Conservation (phyloP, 2,329 filamentous ascomycete genomes). For the Colletotrichum sp. region DNA sequence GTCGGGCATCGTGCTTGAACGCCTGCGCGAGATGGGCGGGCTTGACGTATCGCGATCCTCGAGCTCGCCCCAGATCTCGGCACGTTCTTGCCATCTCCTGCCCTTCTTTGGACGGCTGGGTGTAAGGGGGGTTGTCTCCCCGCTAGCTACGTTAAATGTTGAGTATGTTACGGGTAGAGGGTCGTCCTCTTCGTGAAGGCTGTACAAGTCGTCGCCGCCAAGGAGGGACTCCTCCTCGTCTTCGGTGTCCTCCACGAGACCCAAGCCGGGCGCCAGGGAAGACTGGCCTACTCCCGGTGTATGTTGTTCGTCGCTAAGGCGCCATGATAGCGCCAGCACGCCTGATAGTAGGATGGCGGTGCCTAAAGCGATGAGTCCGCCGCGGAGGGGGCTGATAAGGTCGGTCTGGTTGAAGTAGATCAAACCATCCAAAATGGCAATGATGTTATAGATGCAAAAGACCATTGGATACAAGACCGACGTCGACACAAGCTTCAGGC, state of each 20-base stretch:
- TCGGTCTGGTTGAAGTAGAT: slow-evolving; percentile 96
- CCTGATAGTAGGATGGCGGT: slow-evolving; percentile 86
- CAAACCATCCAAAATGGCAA: slow-evolving; percentile 94
- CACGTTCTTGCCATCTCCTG: slow-evolving; percentile 67
- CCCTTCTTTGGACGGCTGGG: slow-evolving; percentile 52
- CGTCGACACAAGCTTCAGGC: slow-evolving; percentile 92
- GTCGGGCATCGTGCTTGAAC: slow-evolving; percentile 55
- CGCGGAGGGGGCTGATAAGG: slow-evolving; percentile 76
- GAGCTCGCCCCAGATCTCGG: slow-evolving; percentile 88
- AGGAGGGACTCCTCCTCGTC: slow-evolving; percentile 64
- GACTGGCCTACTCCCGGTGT: slow-evolving; percentile 67
- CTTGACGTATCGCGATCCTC: slow-evolving; percentile 70
- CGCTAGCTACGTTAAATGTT: slow-evolving; percentile 49
- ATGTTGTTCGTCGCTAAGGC: slow-evolving; percentile 79
- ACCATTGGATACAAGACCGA: slow-evolving; percentile 96
- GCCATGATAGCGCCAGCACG: slow-evolving; percentile 92
- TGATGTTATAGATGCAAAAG: slow-evolving; percentile 99
- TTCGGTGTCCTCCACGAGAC: slow-evolving; percentile 74
- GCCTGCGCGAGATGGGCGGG: slow-evolving; percentile 43
- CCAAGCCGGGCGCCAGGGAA: slow-evolving; percentile 81
- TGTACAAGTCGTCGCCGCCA: slow-evolving; percentile 49
- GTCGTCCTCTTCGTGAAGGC: slow-evolving; percentile 47
- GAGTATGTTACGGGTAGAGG: slow-evolving; percentile 43
- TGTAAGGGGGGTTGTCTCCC: slow-evolving; percentile 41
- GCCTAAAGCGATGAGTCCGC: slow-evolving; percentile 82